Evolutionary conservation across 139 green algal species (phyloP), one percentile per base, ranked within the genome.

Genomic region (Desmodesmus armatus): DNA sequence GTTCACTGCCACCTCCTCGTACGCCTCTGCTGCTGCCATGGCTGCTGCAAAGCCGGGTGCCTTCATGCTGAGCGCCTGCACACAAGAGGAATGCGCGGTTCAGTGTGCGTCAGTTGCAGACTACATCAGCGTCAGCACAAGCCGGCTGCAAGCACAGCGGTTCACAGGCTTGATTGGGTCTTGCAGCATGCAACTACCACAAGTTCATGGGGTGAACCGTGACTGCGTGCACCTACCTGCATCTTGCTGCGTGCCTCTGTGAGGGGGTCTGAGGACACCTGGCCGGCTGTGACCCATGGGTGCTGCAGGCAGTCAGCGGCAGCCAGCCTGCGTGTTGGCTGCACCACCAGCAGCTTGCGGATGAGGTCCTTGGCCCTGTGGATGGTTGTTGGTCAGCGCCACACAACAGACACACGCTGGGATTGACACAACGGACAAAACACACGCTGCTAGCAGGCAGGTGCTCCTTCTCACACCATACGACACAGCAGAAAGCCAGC

Each of bases 301-400:
- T 98, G 95, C 37, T 92, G 33, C 67, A 98, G 88, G 13, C 90
- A 91, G 83, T 96, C 63, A 39, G 76, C 44, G 0, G 95, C 95
- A 7, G 91, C 93, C n/a, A 95, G 87, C 33, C 95, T 90, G 80
- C 91, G 84, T 1, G 31, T 41, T 0, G 95, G 92, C 66, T 98
- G 85, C 5, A 88, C 85, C 2, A 83, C 78, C 29, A 97, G 86
- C 66, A 97, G 92, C 85, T 91, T 90, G 0, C 66, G 43, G 35
- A 97, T 94, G 19, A 96, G 78, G 80, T 96, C 91, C 91, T 95
- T 96, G 9, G 93, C 93, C 55, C 91, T 94, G 87, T 70, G 69
- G n/a, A n/a, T n/a, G n/a, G n/a, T n/a, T n/a, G n/a, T n/a, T n/a
- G n/a, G n/a, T n/a, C n/a, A n/a, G n/a, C n/a, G n/a, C n/a, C n/a